Percentiles rank a stretch among this genome's conserved stretches.
These are phyloP conservation scores for Porogramme epimiltina DNA, from an alignment of 1,284 basidiomycete species.

Conservation along the genomic window DNA sequence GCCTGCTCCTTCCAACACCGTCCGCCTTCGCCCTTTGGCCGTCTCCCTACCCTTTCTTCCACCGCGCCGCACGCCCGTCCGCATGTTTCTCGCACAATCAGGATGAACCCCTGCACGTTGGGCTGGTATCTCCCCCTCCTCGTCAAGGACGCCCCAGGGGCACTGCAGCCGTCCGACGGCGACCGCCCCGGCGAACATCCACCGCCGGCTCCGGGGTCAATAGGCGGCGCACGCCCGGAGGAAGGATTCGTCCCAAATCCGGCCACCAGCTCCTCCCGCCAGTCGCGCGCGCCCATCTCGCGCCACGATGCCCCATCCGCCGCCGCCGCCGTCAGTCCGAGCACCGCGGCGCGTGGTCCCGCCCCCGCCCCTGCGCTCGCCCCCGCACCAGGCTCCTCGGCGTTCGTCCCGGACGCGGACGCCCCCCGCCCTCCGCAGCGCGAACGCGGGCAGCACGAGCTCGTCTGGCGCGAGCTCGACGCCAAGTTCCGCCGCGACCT, in stretches of 20 bases:
- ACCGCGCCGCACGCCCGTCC: not conserved
- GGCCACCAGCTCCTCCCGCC: not conserved
- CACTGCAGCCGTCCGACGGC: constrained; percentile 62
- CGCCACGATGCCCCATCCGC: not conserved
- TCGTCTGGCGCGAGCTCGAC: constrained; percentile 75
- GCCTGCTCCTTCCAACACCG: not conserved
- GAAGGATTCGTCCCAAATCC: not conserved
- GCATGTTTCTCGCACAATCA: constrained; percentile 30
- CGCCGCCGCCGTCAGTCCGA: not conserved
- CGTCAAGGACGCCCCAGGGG: constrained; percentile 67
- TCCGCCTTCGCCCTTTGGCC: not conserved
- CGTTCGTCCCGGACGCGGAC: too few species aligned
- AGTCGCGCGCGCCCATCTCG: not conserved
- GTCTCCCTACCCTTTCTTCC: not conserved
- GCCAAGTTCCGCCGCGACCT: constrained; percentile 84
- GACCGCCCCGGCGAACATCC: constrained; percentile 18
- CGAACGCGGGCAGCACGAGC: constrained; percentile 25
- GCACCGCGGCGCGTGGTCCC: not conserved
- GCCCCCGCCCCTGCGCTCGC: constrained; percentile 1
- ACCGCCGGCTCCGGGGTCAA: constrained; percentile 6
- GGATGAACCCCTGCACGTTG: constrained; percentile 95
- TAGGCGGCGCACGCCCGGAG: constrained; percentile 8
- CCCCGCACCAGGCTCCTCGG: constrained; percentile 1
- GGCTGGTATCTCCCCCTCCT: constrained; percentile 91
- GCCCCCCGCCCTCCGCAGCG: constrained; percentile 1